Evolutionary conservation across 352 stramenopile species (phyloP).

Genomic region (Peronosclerospora sorghi): DNA sequence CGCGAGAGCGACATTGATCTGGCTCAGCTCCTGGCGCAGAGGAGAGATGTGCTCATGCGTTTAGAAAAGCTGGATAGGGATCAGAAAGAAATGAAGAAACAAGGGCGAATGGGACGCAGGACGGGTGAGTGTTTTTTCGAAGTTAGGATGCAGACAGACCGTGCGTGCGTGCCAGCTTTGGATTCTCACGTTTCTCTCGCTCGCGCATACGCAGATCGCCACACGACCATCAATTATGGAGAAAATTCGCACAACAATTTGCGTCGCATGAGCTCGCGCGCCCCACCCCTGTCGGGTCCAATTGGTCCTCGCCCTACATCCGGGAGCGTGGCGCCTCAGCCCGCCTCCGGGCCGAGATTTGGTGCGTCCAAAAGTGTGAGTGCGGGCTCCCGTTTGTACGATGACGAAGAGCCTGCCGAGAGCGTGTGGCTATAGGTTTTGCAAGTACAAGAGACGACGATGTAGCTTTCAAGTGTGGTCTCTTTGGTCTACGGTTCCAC

Average conservation of each 20-base stretch:
- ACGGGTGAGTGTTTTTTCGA: slow-evolving; percentile 34
- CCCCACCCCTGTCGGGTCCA: slow-evolving; percentile 25
- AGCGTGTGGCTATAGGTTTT: slow-evolving; percentile 65
- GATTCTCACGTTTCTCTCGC: not conserved
- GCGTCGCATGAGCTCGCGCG: slow-evolving; percentile 39
- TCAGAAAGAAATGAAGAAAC: slow-evolving; percentile 38
- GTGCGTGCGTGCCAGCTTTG: not conserved
- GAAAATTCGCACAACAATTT: slow-evolving; percentile 33
- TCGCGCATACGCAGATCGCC: slow-evolving; percentile 10
- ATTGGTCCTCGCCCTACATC: slow-evolving; percentile 41
- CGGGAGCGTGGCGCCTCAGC: slow-evolving; percentile 38
- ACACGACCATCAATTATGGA: slow-evolving; percentile 27
- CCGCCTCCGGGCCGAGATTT: slow-evolving; percentile 25
- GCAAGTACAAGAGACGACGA: not conserved
- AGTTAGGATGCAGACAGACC: not conserved
- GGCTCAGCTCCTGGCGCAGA: slow-evolving; percentile 53
- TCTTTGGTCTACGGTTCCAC: slow-evolving; percentile 5
- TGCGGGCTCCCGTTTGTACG: slow-evolving; percentile 33
- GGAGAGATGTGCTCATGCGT: slow-evolving; percentile 67
- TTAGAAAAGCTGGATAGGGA: slow-evolving; percentile 38
- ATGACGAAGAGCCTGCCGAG: slow-evolving; percentile 57
- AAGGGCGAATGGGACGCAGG: slow-evolving; percentile 21
- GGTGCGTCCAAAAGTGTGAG: slow-evolving; percentile 72
- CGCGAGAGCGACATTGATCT: slow-evolving; percentile 80
- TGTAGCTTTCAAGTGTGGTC: slow-evolving; percentile 4